Conservation (phyloP, 352 stramenopile species). For the Hyaloperonospora brassicae region DNA sequence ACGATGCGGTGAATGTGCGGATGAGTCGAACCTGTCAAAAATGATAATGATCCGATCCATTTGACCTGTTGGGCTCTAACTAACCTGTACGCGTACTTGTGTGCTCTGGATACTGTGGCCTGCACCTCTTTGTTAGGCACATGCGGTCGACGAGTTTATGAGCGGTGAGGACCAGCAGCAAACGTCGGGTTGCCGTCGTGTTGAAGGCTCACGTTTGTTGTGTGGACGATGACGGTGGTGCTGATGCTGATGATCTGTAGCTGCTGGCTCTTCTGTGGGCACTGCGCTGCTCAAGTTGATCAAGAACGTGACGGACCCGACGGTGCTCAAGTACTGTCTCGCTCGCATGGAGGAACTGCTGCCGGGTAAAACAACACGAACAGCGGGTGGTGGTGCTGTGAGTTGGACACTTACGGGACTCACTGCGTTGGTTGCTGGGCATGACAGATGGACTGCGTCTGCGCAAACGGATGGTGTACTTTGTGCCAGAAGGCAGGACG, state of each 20-base stretch:
- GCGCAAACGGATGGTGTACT: conserved; percentile 71
- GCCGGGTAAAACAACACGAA: conserved; percentile 30
- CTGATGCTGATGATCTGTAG: conserved; percentile 14
- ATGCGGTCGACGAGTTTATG: conserved; percentile 68
- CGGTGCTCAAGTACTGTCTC: conserved; percentile 81
- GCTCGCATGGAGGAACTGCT: conserved; percentile 83
- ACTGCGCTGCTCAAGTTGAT: conserved; percentile 73
- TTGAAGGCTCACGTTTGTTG: neutral
- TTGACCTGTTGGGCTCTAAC: no score
- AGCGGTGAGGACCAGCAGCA: conserved; percentile 22
- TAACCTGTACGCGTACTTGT: no score
- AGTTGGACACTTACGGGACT: neutral
- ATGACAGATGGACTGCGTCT: conserved; percentile 61
- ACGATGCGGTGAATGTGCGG: conserved; percentile 46
- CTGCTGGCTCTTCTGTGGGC: conserved; percentile 53
- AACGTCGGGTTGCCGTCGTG: neutral
- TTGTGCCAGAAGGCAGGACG: conserved; percentile 62
- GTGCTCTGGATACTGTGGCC: neutral
- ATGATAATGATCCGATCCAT: no score
- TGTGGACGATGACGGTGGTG: neutral
- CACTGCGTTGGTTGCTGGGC: neutral
- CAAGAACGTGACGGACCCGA: conserved; percentile 84
- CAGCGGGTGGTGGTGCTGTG: neutral
- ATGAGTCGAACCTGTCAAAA: neutral
- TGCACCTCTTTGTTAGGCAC: conserved; percentile 28